Percentiles rank a stretch among this genome's conserved stretches.
phyloP scores from a whole-genome alignment of 2,329 filamentous ascomycete species.

The Plenodomus lindquistii region DNA sequence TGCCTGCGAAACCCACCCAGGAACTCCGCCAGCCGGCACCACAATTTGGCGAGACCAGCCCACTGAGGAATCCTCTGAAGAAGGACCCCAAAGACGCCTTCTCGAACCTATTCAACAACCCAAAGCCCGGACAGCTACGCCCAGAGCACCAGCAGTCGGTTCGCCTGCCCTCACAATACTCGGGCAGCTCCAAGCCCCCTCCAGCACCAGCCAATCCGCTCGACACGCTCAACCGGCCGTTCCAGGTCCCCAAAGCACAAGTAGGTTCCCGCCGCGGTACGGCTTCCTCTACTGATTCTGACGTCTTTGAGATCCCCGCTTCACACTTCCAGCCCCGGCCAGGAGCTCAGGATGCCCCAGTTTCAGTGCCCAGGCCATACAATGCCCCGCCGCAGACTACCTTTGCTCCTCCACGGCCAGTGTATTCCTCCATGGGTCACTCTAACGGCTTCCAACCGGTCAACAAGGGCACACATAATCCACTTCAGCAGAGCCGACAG shows the following conservation, averaged over 20 bases:
- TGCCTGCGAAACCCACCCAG: slow-evolving; percentile 33
- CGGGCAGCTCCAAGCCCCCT: slow-evolving; percentile 6
- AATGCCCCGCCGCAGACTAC: slow-evolving; percentile 51
- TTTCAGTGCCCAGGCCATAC: slow-evolving; percentile 54
- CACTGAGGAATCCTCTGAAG: slow-evolving; percentile 55
- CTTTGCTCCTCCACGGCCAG: slow-evolving; percentile 55
- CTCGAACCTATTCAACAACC: slow-evolving; percentile 56
- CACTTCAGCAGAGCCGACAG: slow-evolving; percentile 39
- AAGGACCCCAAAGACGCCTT: slow-evolving; percentile 33
- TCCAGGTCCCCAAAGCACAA: slow-evolving; percentile 19
- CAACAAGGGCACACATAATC: slow-evolving; percentile 33
- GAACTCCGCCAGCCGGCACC: slow-evolving; percentile 34
- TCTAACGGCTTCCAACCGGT: slow-evolving; percentile 47
- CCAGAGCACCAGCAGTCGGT: slow-evolving; percentile 55
- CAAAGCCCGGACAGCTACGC: slow-evolving; percentile 53
- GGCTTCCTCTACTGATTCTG: slow-evolving; percentile 34
- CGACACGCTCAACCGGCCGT: slow-evolving; percentile 15
- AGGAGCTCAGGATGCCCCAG: slow-evolving; percentile 30
- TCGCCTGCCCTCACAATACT: slow-evolving; percentile 26
- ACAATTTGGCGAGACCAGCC: slow-evolving; percentile 64
- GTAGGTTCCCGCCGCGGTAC: slow-evolving; percentile 28
- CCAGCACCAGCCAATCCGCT: slow-evolving; percentile 3
- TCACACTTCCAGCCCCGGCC: slow-evolving; percentile 38
- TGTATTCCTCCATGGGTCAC: slow-evolving; percentile 57
- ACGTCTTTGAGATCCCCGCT: slow-evolving; percentile 41